These are phyloP conservation scores for Wallacemonas sp. DNA, from an alignment of 208 protist species.

Conservation along the genomic window DNA sequence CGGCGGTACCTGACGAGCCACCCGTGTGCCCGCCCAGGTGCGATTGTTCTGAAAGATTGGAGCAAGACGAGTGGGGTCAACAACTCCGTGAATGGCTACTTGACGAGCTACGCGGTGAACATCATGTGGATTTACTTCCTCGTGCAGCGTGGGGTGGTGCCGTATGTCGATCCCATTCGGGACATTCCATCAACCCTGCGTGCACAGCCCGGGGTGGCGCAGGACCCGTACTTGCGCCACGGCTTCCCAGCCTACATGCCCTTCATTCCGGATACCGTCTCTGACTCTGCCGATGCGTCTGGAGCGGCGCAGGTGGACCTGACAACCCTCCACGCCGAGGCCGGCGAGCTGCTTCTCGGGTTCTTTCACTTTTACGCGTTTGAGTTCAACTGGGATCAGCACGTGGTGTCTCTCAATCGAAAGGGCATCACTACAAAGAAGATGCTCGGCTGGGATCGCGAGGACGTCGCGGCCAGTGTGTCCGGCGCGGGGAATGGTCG, in stretches of 20 bases:
- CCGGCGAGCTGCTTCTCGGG: conserved; percentile 79
- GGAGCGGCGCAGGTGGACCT: conserved; percentile 25
- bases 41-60: conserved; percentile 91
- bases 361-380: conserved; percentile 91
- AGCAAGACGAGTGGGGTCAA: conserved; percentile 89
- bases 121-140: conserved; percentile 93
- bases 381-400: conserved; percentile 85
- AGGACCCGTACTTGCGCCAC: conserved; percentile 28
- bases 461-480: conserved; percentile 41
- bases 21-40: conserved; percentile 80
- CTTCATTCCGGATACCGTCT: too few species aligned
- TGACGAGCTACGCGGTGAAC: conserved; percentile 91
- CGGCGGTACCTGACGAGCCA: conserved; percentile 77
- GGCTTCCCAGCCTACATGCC: conserved; percentile 41
- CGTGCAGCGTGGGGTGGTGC: conserved; percentile 68
- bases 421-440: conserved; percentile 77
- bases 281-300: too few species aligned
- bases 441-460: conserved; percentile 71
- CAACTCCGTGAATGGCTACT: conserved; percentile 88
- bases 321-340: conserved; percentile 37
- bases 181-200: conserved; percentile 66
- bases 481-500: conserved; percentile 1
- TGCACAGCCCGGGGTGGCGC: conserved; percentile 24
- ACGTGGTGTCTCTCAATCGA: conserved; percentile 89
- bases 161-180: conserved; percentile 74